Evolutionary conservation across 139 green algal genomes (phyloP), one percentile per base, ranked within the genome.

Genomic region (Picochlorum sp.): DNA sequence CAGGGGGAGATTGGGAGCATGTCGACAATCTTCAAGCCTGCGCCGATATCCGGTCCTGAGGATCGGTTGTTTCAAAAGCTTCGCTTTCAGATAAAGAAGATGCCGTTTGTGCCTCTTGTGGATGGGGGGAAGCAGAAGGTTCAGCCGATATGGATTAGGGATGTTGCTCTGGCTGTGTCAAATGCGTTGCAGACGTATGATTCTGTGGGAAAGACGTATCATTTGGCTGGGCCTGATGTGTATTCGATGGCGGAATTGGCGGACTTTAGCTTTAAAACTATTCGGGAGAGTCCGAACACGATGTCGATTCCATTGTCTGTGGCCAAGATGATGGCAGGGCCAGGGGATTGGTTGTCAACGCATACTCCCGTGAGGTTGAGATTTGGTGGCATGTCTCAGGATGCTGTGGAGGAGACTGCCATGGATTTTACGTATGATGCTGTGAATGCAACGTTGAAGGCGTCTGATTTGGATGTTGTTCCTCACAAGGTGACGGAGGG

Each of bases 41-140:
- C 66, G 0, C 81, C 81, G n/a, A 65, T 98, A 47, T 74, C 91
- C 0, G 93, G 93, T 57, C 82, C 84, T 8, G 93, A 98, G 81
- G 93, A 98, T 75, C 72, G 88, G 18, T 78, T 97, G 51, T 86
- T 92, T 64, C 96, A 96, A 77, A 82, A 80, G 64, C 75, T 87
- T 10, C 82, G 92, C 13, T 62, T 78, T 58, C 65, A 88, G 62
- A 54, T 73, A 44, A 81, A 85, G 60, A 81, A 70, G 70, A 68
- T 75, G 49, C 77, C 79, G 9, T 51, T 74, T 58, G 50, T 95
- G 5, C 89, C 88, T 13, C 69, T 97, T n/a, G 65, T 92, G 1
- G 82, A 86, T 50, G 87, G 82, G 13, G 90, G 89, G 2, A 23
- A 64, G 5, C 83, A 71, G 6, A 79, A 70, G 54, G 49, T 84